Percentiles rank a stretch among this genome's conserved stretches.
phyloP scores from a whole-genome alignment of 768 basidiomycete species.

The Megacollybia marginata region DNA sequence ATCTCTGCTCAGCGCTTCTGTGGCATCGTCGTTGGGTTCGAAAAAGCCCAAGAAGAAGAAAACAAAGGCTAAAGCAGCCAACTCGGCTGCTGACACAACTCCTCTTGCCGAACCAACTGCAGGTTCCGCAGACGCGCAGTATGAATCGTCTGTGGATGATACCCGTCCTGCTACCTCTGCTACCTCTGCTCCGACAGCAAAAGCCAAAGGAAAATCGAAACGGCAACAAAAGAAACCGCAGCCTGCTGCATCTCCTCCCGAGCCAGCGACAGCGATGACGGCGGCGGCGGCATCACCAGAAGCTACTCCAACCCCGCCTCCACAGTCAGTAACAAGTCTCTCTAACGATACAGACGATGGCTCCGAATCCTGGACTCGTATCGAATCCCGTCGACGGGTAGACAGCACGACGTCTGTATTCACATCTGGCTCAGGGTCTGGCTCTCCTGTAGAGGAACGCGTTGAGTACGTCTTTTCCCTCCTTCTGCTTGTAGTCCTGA shows the following conservation, averaged over 20 bases:
- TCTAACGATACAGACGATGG: no score
- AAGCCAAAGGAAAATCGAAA: not conserved
- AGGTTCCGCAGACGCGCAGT: no score
- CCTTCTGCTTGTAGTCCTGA: no score
- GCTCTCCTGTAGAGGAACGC: no score
- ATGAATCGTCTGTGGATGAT: no score
- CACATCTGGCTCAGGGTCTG: no score
- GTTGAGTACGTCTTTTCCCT: constrained; percentile 47
- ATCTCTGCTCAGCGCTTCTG: not conserved
- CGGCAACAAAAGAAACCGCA: constrained; percentile 47
- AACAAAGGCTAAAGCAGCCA: constrained; percentile 2
- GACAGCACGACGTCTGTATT: constrained; percentile 15
- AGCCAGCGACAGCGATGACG: no score
- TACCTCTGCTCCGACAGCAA: constrained; percentile 2
- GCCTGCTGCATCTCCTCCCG: constrained; percentile 17
- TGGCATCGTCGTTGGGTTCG: not conserved
- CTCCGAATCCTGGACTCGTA: no score
- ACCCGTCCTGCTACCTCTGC: no score
- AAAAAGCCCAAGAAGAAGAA: constrained; percentile 1
- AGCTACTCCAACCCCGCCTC: no score
- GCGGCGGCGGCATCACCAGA: no score
- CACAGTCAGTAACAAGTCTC: no score
- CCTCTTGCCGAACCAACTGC: constrained; percentile 1
- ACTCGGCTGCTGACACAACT: constrained; percentile 3
- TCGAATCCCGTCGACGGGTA: constrained; percentile 43